Evolutionary conservation across 495 filamentous ascomycete genomes (phyloP), one percentile per base, ranked within the genome.

Genomic region (Hyaloscypha hepaticicola): DNA sequence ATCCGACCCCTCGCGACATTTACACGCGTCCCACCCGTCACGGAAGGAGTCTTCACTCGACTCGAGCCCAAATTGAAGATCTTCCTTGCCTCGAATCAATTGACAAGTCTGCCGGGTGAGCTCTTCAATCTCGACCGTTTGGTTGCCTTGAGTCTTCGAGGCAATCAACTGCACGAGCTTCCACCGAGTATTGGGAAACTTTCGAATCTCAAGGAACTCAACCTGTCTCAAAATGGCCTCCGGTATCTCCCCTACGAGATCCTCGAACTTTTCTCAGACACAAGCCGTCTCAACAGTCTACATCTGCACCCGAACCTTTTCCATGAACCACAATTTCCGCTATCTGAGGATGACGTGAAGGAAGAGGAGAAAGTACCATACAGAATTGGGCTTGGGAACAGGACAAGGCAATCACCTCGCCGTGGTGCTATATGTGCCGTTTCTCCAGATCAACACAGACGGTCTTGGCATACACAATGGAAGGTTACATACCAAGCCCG

Each of bases 221-320:
- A 93, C 60, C 63, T 96, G 16, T 83, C 87, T 6, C 80, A 88
- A 51, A 95, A 95, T 66, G 69, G 74, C n/a, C 79, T 96, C 9
- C 77, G 77, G 5, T 85, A 75, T 59, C 82, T 96, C 6, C 92
- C 92, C 0, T 89, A 80, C 73, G 90, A 93, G 69, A 72, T 94
- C 0, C 77, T 92, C 1, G 76, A 78, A 58, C 74, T 92, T 2
- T 73, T 92, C 45, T 74, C 76, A 12, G 73, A 52, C 14, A 76
- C 69, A 8, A 66, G 69, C 58, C 75, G 72, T 45, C 73, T 84
- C 19, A 60, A 59, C 1, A 73, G 63, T 0, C 58, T 84, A 19
- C 68, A 68, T 16, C 64, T 80, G 33, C 77, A 78, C 50, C 80
- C 82, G 3, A 86, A 87, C 62, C 76, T 78, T 0, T 83, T 84